Conservation (phyloP, 129 eudicot genomes). For the Erigeron canadensis region DNA sequence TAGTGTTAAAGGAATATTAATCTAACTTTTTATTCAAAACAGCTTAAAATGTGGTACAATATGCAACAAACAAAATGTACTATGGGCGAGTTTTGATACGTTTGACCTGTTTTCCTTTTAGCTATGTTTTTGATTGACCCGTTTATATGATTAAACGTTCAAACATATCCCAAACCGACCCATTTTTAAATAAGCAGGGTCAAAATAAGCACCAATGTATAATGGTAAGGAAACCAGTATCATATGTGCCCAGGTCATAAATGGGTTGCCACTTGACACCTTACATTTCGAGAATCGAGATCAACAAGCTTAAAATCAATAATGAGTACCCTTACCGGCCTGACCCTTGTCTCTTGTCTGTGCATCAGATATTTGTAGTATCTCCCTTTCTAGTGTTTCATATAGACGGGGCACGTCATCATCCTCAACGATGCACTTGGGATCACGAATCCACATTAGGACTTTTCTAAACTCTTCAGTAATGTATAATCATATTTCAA, state of each 20-base stretch:
- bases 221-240: constrained; percentile 31
- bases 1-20: not conserved
- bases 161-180: not conserved
- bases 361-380: constrained; percentile 40
- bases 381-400: constrained; percentile 43
- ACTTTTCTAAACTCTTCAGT: constrained; percentile 44
- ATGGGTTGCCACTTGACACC: constrained; percentile 40
- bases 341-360: constrained; percentile 42
- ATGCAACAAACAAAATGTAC: not conserved
- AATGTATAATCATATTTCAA: constrained; percentile 43
- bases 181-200: constrained; percentile 7
- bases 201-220: not conserved
- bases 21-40: not conserved
- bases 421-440: constrained; percentile 69
- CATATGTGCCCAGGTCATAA: constrained; percentile 25
- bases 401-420: constrained; percentile 43
- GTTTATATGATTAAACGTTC: not conserved
- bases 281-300: constrained; percentile 92
- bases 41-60: not conserved
- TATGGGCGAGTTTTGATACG: not conserved
- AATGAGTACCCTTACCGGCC: constrained; percentile 32
- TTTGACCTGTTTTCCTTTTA: not conserved
- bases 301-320: constrained; percentile 5
- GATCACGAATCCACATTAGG: constrained; percentile 76
- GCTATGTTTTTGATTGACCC: not conserved